phyloP scores from a whole-genome alignment of 495 filamentous ascomycete genomes.

The Neurospora sp. region DNA sequence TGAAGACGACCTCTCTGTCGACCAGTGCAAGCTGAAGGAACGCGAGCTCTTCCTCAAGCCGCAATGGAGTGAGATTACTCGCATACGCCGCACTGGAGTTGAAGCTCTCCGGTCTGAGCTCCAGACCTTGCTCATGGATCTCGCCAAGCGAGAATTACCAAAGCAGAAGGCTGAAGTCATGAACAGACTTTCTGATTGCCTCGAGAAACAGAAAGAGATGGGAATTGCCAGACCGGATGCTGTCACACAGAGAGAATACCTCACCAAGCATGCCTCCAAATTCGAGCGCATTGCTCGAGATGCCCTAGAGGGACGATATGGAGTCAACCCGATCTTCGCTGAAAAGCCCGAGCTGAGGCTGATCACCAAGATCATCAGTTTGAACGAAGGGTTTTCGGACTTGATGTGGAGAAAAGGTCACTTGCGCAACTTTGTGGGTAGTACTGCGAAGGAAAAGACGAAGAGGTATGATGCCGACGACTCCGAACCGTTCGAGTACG shows the following conservation, averaged over 20 bases:
- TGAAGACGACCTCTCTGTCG: slow-evolving; percentile 10
- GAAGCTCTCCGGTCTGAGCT: slow-evolving; percentile 35
- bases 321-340: slow-evolving; percentile 29
- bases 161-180: slow-evolving; percentile 39
- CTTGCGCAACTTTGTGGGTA: slow-evolving; percentile 19
- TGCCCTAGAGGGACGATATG: slow-evolving; percentile 30
- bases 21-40: slow-evolving; percentile 25
- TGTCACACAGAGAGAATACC: slow-evolving; percentile 16
- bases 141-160: slow-evolving; percentile 44
- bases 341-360: slow-evolving; percentile 24
- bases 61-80: slow-evolving; percentile 35
- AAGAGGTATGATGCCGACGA: background rate
- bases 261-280: slow-evolving; percentile 2
- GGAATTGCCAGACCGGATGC: slow-evolving; percentile 27
- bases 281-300: slow-evolving; percentile 6
- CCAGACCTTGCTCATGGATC: slow-evolving; percentile 29
- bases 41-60: slow-evolving; percentile 22
- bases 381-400: slow-evolving; percentile 33
- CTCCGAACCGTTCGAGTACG: too few relatives aligned
- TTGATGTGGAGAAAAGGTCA: slow-evolving; percentile 32
- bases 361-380: slow-evolving; percentile 35
- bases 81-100: slow-evolving; percentile 40
- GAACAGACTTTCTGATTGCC: slow-evolving; percentile 25
- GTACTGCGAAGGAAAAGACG: too few relatives aligned
- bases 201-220: slow-evolving; percentile 27